A percentile compares a stretch with the other conserved stretches of the same genome.
Conservation (phyloP, 1,284 basidiomycete genomes). For the Cryptococcus sp. region DNA sequence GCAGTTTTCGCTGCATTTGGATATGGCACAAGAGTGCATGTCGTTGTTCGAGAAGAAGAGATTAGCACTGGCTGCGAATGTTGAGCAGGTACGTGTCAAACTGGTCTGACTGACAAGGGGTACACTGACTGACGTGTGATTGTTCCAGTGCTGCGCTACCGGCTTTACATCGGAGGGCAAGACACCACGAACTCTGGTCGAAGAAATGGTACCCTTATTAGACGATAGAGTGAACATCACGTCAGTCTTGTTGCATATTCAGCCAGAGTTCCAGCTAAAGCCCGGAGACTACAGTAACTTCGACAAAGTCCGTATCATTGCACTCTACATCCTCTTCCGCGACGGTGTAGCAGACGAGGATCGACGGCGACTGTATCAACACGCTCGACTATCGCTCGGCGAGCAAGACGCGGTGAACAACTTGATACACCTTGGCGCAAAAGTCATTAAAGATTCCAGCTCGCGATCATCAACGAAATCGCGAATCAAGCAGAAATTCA, state of each 20-base stretch:
- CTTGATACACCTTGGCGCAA: constrained; percentile 76
- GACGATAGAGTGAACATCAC: constrained; percentile 75
- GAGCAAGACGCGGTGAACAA: constrained; percentile 96
- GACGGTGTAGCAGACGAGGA: constrained; percentile 99
- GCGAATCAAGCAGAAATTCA: constrained; percentile 74
- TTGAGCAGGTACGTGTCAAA: constrained; percentile 75
- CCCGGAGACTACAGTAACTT: constrained; percentile 60
- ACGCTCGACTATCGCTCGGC: constrained; percentile 82
- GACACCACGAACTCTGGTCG: constrained; percentile 86
- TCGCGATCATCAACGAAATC: constrained; percentile 66
- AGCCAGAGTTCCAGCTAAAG: too few species aligned
- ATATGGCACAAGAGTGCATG: constrained; percentile 99
- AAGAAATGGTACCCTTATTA: constrained; percentile 97
- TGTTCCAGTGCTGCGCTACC: constrained; percentile 78
- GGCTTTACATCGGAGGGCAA: constrained; percentile 86
- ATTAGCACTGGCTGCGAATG: constrained; percentile 78
- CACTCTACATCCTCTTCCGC: constrained; percentile 91
- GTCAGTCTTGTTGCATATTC: constrained; percentile 56
- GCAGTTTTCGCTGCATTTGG: constrained; percentile 92
- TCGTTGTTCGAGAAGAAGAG: constrained; percentile 84
- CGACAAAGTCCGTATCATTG: constrained; percentile 96
- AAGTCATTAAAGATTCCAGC: constrained; percentile 75
- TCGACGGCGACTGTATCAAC: constrained; percentile 88
- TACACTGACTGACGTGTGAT: constrained; percentile 1
- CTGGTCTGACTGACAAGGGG: not conserved